Evolutionary conservation across 2,329 filamentous ascomycete genomes (phyloP).

Genomic region (Lachnellula cervina): DNA sequence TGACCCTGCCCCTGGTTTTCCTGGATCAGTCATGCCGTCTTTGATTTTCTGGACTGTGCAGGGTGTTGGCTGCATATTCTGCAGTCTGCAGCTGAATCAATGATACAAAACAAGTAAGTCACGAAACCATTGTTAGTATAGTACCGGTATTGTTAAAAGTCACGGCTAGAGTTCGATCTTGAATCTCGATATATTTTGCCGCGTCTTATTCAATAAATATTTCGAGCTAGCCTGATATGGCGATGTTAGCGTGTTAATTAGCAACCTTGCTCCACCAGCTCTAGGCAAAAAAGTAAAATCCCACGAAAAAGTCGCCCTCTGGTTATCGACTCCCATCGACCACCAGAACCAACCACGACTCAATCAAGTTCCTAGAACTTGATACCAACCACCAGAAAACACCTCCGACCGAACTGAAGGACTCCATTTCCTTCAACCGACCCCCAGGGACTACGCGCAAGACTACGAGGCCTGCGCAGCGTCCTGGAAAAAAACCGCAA

Average conservation of each 20-base stretch:
- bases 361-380: slow-evolving; percentile 22
- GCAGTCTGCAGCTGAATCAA: neutral
- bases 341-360: slow-evolving; percentile 5
- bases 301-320: slow-evolving; percentile 9
- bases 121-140: neutral
- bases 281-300: slow-evolving; percentile 10
- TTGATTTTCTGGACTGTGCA: slow-evolving; percentile 23
- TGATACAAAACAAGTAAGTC: neutral
- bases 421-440: slow-evolving; percentile 20
- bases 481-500: slow-evolving; percentile 46
- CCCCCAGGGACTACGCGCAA: slow-evolving; percentile 27
- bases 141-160: neutral
- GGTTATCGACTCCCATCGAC: slow-evolving; percentile 11
- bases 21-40: slow-evolving; percentile 20
- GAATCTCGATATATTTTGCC: neutral
- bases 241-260: neutral
- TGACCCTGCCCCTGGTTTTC: slow-evolving; percentile 2
- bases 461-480: slow-evolving; percentile 37
- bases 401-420: slow-evolving; percentile 16
- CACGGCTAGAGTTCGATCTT: neutral
- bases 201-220: neutral
- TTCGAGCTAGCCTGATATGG: neutral
- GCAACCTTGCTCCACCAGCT: neutral
- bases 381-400: slow-evolving; percentile 8
- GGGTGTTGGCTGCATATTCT: slow-evolving; percentile 24